Base-by-base conservation (phyloP, 441 rosid species). In the Gossypium davidsonii region DNA sequence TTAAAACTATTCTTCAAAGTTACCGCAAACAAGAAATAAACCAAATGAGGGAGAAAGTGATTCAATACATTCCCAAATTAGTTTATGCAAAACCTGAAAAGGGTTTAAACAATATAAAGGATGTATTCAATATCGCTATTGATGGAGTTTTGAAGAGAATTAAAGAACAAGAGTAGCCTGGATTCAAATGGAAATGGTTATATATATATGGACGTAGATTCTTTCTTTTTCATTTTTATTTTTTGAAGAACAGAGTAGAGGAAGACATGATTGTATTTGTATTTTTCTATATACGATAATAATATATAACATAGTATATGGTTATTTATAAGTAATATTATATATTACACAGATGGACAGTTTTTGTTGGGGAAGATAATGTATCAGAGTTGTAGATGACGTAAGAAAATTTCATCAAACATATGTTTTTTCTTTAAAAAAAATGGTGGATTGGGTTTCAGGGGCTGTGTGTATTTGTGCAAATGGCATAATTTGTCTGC, bases 91-190 rank as follows among this genome's bases (percentile, higher is more conserved):
- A 81, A 80, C 78, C 90, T 21, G 69, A 70, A 9, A 81, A 81
- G 23, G 97, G 97, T 0, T 80, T 89, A 72, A 89, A 81, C 82
- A 79, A 70, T 20, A 79, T 87, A 10, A 91, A 84, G 74, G 98
- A 94, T 48, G 96, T 97, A 1, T 89, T 94, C 14, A 96, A 92
- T 76, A 84, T 92, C 20, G 97, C 97, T 11, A 48, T 94, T 17
- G 97, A 92, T 72, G 92, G 91, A 4, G 90, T 92, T 0, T 76
- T 90, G 55, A 78, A 83, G 78, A 88, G 97, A 79, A 82, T 89
- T 79, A 87, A 84, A 75, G 91, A 90, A 82, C 97, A 92, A 68
- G 83, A 78, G 39, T 73, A 80, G 51, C 80, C 76, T 80, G 90
- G 84, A 6, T 89, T 77, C 74, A 93, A 85, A 79, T 91, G 92